Evolutionary conservation across 345 rosid genomes (phyloP).

Genomic region (Draba incana): DNA sequence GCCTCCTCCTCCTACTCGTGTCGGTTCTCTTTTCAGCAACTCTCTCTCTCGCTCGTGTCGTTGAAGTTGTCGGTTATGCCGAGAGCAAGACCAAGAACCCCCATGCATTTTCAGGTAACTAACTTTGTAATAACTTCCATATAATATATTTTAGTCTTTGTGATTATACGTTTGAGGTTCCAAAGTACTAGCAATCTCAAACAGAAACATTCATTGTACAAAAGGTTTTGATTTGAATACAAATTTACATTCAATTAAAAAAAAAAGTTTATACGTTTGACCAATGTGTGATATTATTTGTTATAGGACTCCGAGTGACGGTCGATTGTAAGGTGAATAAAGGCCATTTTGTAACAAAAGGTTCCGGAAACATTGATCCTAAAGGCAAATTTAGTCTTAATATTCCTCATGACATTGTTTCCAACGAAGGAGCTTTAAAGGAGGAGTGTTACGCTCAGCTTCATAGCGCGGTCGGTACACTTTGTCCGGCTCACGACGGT

Average conservation of each 20-base stretch:
- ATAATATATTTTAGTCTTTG: not conserved
- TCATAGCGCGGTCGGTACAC: conserved; percentile 58
- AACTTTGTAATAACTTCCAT: too few relatives aligned
- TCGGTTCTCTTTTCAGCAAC: conserved; percentile 42
- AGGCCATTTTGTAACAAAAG: conserved; percentile 61
- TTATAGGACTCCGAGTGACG: conserved; percentile 66
- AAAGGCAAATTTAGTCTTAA: conserved; percentile 65
- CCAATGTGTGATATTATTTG: conserved; percentile 6
- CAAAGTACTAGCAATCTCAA: too few relatives aligned
- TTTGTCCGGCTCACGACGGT: conserved; percentile 67
- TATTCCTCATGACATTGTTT: conserved; percentile 55
- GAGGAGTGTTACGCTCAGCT: conserved; percentile 90
- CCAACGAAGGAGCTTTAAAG: conserved; percentile 55
- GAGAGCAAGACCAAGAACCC: conserved; percentile 58
- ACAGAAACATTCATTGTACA: too few relatives aligned
- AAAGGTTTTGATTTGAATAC: too few relatives aligned
- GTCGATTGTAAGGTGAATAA: conserved; percentile 67
- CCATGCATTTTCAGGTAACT: conserved; percentile 66
- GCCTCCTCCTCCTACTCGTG: conserved; percentile 42
- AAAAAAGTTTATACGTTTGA: not conserved
- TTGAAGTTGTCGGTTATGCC: conserved; percentile 66
- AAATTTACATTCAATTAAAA: too few relatives aligned
- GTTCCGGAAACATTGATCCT: conserved; percentile 57
- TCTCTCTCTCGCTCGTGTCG: conserved; percentile 49
- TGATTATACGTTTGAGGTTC: not conserved